These are phyloP conservation scores for Petunia axillaris DNA, from an alignment of 257 asterid species.

Conservation along the genomic window DNA sequence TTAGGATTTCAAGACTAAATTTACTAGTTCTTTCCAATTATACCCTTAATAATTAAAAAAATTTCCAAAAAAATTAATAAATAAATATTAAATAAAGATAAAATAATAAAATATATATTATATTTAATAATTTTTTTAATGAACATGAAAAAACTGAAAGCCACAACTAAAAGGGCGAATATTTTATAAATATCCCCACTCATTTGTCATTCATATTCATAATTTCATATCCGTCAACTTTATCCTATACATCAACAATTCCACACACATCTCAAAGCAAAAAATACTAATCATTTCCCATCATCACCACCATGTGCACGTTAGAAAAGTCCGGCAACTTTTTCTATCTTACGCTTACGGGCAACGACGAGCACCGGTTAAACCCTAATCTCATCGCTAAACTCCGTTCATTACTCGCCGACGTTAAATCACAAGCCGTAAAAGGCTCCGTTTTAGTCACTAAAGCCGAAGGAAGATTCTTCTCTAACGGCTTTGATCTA, in stretches of 20 bases:
- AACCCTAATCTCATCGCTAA: slow-evolving; percentile 62
- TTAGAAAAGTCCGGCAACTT: slow-evolving; percentile 67
- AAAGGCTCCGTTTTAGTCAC: slow-evolving; percentile 75
- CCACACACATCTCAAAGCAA: slow-evolving; percentile 6
- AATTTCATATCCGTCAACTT: not conserved
- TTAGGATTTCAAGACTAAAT: too few species aligned
- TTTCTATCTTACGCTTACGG: slow-evolving; percentile 67
- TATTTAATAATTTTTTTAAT: too few species aligned
- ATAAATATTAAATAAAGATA: too few species aligned
- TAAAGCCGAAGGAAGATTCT: slow-evolving; percentile 68
- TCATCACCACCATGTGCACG: slow-evolving; percentile 57
- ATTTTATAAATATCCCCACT: not conserved
- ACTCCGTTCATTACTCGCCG: slow-evolving; percentile 60
- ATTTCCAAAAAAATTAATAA: too few species aligned
- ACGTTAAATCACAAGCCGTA: slow-evolving; percentile 61
- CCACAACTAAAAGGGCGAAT: not conserved
- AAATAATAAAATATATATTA: too few species aligned
- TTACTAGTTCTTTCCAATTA: too few species aligned
- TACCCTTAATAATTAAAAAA: too few species aligned
- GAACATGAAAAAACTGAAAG: too few species aligned
- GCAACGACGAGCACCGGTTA: slow-evolving; percentile 71
- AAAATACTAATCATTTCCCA: not conserved
- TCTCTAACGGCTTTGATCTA: slow-evolving; percentile 90
- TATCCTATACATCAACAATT: not conserved
- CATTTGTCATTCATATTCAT: not conserved